phyloP scores from a whole-genome alignment of 257 asterid genomes.

The Penstemon eatonii region DNA sequence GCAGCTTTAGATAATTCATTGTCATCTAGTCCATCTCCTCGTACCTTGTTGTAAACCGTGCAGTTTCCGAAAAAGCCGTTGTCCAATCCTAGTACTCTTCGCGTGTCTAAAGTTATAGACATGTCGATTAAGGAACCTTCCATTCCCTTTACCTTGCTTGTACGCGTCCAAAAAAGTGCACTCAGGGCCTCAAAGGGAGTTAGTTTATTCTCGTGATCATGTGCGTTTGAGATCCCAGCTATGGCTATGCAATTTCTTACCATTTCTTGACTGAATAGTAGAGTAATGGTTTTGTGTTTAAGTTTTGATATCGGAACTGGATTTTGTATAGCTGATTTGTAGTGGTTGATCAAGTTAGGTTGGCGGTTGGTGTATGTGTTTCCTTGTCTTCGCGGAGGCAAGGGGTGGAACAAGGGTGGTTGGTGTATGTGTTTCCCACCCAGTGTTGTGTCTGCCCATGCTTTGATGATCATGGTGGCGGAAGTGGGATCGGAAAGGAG shows the following conservation, averaged over 20 bases:
- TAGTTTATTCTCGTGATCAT: not conserved
- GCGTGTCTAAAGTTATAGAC: slow-evolving; percentile 42
- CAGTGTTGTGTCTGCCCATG: slow-evolving; percentile 58
- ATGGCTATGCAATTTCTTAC: slow-evolving; percentile 41
- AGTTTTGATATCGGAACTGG: not conserved
- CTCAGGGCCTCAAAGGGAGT: slow-evolving; percentile 52
- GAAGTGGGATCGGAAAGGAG: slow-evolving; percentile 53
- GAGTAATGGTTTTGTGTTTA: slow-evolving; percentile 33
- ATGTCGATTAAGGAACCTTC: slow-evolving; percentile 30
- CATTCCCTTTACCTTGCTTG: slow-evolving; percentile 43
- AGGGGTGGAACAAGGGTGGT: slow-evolving; percentile 47
- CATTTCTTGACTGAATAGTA: slow-evolving; percentile 43
- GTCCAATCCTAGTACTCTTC: slow-evolving; percentile 44
- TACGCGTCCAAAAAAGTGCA: slow-evolving; percentile 48
- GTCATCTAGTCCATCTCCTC: slow-evolving; percentile 31
- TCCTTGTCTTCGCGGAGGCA: slow-evolving; percentile 33
- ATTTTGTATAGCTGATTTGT: slow-evolving; percentile 32
- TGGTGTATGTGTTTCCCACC: slow-evolving; percentile 30
- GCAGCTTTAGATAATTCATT: slow-evolving; percentile 40
- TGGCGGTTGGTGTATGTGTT: slow-evolving; percentile 18
- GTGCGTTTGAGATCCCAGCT: slow-evolving; percentile 27
- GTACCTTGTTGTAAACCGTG: slow-evolving; percentile 47
- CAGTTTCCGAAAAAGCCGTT: slow-evolving; percentile 49
- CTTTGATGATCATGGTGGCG: slow-evolving; percentile 50
- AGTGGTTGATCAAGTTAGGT: slow-evolving; percentile 41